Base-by-base conservation (phyloP, 2,329 filamentous ascomycete genomes). In the Arthrobotrys conoides region DNA sequence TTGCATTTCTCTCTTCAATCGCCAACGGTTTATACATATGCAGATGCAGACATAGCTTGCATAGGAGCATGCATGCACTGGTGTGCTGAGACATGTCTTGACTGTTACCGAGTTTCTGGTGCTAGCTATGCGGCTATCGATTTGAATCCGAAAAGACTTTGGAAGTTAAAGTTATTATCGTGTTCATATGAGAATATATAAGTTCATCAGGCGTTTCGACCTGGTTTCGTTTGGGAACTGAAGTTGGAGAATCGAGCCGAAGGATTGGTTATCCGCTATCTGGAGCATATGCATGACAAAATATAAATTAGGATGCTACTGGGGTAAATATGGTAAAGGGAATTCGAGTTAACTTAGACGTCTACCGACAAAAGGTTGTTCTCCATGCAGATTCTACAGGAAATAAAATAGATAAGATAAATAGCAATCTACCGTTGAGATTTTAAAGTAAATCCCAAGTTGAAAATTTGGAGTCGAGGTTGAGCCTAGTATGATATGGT, bases 61-160 rank as follows among this genome's bases (percentile, higher is more conserved):
- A n/a, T n/a, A n/a, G n/a, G n/a, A n/a, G n/a, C n/a, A n/a, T n/a
- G n/a, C n/a, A n/a, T 22, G 16, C n/a, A n/a, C 27, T 14, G 33
- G n/a, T 33, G 22, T n/a, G 5, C 27, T 55, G 51, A 55, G 51
- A 55, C 51, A 57, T 57, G 51, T 57, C 51, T 36, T 36, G 36
- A n/a, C 27, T 57, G 27, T 57, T 57, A 36, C 51, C 51, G 51
- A 57, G 49, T 22, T 27, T 27, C 49, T n/a, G 20, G 22, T 16
- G 16, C 12, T 44, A 12, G n/a, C 38, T 44, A 30, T 30, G 10
- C 38, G n/a, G 6, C 9, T 36, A 36, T 36, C 33, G 1, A n/a
- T n/a, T n/a, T n/a, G n/a, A 10, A 10, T 36, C 33, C 6, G 9
- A 36, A 36, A 36, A 8, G 33, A 36, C 9, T 8, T 10, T 36